Conservation (phyloP, 371 early-diverging fungal species). For the Mortierella sp. region DNA sequence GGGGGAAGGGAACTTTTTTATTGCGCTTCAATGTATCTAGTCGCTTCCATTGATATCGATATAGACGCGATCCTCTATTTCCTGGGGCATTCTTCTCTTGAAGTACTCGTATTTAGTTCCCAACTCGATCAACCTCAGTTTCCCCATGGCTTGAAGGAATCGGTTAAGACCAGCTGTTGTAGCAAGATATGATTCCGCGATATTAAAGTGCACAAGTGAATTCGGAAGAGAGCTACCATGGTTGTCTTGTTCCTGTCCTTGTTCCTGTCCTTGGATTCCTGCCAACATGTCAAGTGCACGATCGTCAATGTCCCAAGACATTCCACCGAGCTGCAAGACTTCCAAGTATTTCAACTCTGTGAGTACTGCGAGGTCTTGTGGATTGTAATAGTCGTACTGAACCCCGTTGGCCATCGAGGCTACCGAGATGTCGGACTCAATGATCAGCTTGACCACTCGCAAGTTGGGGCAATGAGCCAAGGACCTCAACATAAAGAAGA, state of each 20-base stretch:
- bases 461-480: conserved; percentile 21
- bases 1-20: no score
- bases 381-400: background rate
- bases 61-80: conserved; percentile 19
- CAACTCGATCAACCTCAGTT: conserved; percentile 13
- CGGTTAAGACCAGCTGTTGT: background rate
- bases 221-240: background rate
- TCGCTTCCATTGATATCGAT: no score
- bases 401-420: background rate
- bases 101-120: conserved; percentile 4
- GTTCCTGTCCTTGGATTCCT: background rate
- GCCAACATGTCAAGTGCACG: conserved; percentile 1
- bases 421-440: conserved; percentile 15
- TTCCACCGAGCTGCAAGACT: conserved; percentile 29
- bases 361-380: conserved; percentile 9
- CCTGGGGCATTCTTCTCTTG: no score
- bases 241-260: background rate
- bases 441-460: conserved; percentile 10
- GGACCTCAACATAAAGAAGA: conserved; percentile 20
- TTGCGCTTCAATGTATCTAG: no score
- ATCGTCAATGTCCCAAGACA: conserved; percentile 26
- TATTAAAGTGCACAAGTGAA: conserved; percentile 11
- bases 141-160: conserved; percentile 20
- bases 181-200: conserved; percentile 9
- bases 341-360: conserved; percentile 17